A percentile compares a stretch with the other conserved stretches of the same genome.
phyloP scores from a whole-genome alignment of 75 land plant species.

The Cryptomeria japonica region DNA sequence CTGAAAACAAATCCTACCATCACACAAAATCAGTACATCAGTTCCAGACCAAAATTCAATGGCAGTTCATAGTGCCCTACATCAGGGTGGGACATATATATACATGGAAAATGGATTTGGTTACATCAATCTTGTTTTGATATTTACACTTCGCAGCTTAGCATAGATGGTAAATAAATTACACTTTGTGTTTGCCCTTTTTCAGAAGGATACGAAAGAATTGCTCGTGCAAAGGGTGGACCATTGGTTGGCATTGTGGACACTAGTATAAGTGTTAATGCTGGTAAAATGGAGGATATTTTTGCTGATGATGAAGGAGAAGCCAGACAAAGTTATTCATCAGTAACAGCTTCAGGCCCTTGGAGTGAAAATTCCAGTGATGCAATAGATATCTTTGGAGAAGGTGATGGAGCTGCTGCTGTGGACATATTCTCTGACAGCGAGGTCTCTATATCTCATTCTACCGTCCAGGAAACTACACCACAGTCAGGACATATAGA shows the following conservation, averaged over 20 bases:
- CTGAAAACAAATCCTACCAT: too few relatives aligned
- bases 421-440: slow-evolving; percentile 11
- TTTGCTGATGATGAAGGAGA: slow-evolving; percentile 11
- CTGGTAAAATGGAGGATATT: slow-evolving; percentile 10
- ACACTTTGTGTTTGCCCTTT: background rate
- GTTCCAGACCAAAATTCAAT: too few relatives aligned
- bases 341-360: background rate
- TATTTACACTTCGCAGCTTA: background rate
- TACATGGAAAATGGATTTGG: background rate
- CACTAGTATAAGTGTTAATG: background rate
- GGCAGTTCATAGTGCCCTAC: too few relatives aligned
- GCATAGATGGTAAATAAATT: background rate
- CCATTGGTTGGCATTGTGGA: background rate
- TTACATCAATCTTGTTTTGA: background rate
- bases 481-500: background rate
- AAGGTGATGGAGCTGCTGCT: slow-evolving; percentile 31
- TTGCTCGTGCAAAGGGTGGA: slow-evolving; percentile 28
- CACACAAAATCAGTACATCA: too few relatives aligned
- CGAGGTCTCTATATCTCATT: background rate
- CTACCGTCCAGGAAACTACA: background rate
- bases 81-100: too few relatives aligned
- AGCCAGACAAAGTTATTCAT: background rate
- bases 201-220: slow-evolving; percentile 57
- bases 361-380: slow-evolving; percentile 11
- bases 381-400: slow-evolving; percentile 57